These are phyloP conservation scores for Pichia kluyveri DNA, from an alignment of 805 yeast species.

Conservation along the genomic window DNA sequence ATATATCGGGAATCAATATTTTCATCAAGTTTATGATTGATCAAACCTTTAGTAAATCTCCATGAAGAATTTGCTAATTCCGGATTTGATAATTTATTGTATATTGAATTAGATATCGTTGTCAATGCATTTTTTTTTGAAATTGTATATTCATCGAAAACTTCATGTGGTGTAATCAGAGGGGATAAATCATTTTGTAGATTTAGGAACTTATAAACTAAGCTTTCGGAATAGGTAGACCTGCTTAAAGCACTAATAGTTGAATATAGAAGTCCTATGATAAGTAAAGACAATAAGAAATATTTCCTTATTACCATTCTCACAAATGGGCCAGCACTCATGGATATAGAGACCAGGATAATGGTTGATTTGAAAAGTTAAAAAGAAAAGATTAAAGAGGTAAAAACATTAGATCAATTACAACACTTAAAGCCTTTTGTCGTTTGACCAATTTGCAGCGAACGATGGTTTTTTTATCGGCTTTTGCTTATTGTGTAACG, in stretches of 20 bases:
- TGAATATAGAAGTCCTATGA: background rate
- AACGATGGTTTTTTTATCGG: no score
- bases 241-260: background rate
- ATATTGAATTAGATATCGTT: background rate
- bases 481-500: no score
- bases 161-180: background rate
- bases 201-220: background rate
- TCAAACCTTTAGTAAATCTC: background rate
- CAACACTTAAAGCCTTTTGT: no score
- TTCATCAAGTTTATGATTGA: background rate
- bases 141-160: background rate
- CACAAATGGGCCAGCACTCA: background rate
- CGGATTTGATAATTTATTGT: background rate
- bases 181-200: background rate
- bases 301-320: background rate
- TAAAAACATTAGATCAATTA: no score
- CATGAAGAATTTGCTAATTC: background rate
- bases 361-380: no score
- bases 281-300: background rate
- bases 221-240: background rate
- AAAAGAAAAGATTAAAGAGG: no score
- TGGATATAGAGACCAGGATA: background rate
- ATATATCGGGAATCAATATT: background rate
- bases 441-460: no score
- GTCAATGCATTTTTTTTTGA: background rate